Evolutionary conservation across 768 basidiomycete species (phyloP), one percentile per base, ranked within the genome.

Genomic region (Macrolepiota dolichaula): DNA sequence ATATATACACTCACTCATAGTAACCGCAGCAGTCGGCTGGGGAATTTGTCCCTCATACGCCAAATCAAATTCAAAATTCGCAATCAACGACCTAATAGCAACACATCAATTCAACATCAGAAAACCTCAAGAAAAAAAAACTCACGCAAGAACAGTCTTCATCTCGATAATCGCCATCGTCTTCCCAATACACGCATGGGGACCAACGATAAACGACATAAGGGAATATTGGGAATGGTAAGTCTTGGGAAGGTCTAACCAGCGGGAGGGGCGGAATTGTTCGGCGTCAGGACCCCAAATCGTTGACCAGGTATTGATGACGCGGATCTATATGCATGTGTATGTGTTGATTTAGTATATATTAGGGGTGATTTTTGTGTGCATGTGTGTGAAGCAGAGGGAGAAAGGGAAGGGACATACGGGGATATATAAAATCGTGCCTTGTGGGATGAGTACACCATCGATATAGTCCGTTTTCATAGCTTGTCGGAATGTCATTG

Each of bases 281-380:
- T 81, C 79, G 1, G 81, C 81, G 62, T 84, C 80, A 27, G 75
- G 74, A 15, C 82, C 82, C 83, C 81, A 84, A 7, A 81, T 62
- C 6, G 72, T 73, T 55, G 77, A 77, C 75, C 77, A 80, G 1
- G 80, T 81, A 62, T 84, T 83, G 46, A 82, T 71, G 3, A 77
- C 79, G 35, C 79, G 76, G 55, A 84, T 81, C 81, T 83, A 24
- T 22, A 3, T 10, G 7, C 29, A 32, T 32, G 7, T 32, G 29
- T 15, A 40, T 22, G 4, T 27, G 29, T 22, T 15, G 22, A n/a
- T n/a, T 6, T 29, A 12, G 19, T 50, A 7, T 6, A 19, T 22
- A 42, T 4, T 36, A 2, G 24, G n/a, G 11, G 37, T 1, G n/a
- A 9, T 19, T 42, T 42, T n/a, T 15, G 2, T 42, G 13, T 42